Base-by-base conservation (phyloP, 768 basidiomycete species). In the Trametes meyenii region DNA sequence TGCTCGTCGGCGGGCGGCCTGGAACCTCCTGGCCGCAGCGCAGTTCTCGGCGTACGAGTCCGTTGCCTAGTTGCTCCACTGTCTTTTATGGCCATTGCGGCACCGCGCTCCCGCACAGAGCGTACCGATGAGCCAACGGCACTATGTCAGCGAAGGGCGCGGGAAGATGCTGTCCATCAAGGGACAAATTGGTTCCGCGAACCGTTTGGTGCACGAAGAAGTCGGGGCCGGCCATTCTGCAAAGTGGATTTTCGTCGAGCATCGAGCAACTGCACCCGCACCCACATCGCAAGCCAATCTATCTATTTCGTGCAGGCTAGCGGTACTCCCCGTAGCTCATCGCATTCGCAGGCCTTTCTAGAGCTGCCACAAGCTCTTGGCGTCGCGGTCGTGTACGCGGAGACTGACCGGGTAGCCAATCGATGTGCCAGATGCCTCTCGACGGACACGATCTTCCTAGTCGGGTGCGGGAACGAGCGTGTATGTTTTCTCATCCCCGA, bases 171-270 rank as follows among this genome's bases (percentile, higher is more conserved):
- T 33, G 49, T 43, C 50, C 49, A 52, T 51, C 55, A 45, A 38
- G 51, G 51, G 56, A 40, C 50, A 58, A 36, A 58, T 54, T 58
- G 56, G 40, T 58, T 62, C 61, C 61, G 61, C 61, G 61, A 62
- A 62, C 55, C 61, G 42, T 62, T 62, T 42, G 56, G 55, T 62
- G 45, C 55, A 53, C 50, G 40, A 61, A 61, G 61, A 54, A 58
- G 61, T 55, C 51, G 50, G 55, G 39, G 55, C 61, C 61, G 61
- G 61, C 33, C 36, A 43, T 45, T 58, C 52, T 43, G 43, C 19
- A 50, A 13, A n/a, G 29, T 38, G 48, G 51, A 53, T 58, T 58
- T 58, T 54, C 55, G 36, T 49, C 50, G 39, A 29, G 36, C 44
- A 29, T 23, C 36, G 17, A 6, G 23, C 16, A 12, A 62, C 29